A percentile compares a stretch with the other conserved stretches of the same genome.
phyloP scores from a whole-genome alignment of 1,139 yeast species.

The Taphrina deformans region DNA sequence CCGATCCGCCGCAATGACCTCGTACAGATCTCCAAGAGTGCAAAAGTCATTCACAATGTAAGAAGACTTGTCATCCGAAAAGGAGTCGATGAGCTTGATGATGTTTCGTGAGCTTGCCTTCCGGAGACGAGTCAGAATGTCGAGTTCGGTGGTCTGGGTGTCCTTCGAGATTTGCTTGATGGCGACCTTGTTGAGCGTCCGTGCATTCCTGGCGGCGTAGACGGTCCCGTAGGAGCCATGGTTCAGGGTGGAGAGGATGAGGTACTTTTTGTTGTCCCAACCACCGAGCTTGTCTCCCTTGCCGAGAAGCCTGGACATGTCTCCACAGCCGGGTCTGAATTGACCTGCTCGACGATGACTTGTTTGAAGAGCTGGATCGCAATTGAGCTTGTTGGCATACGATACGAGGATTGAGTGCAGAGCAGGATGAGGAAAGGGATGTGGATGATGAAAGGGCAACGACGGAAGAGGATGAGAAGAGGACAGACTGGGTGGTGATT shows the following conservation, averaged over 20 bases:
- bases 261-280: constrained; percentile 48
- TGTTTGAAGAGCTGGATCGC: not conserved
- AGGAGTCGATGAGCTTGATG: constrained; percentile 68
- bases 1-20: constrained; percentile 77
- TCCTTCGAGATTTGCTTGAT: constrained; percentile 28
- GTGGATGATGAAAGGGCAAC: not conserved
- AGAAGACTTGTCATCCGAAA: constrained; percentile 55
- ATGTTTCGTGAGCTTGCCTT: constrained; percentile 57
- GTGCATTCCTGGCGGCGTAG: constrained; percentile 71
- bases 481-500: not conserved
- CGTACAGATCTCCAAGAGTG: constrained; percentile 88
- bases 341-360: not conserved
- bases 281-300: constrained; percentile 29
- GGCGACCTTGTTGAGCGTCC: constrained; percentile 26
- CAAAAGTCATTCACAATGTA: constrained; percentile 85
- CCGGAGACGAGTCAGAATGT: constrained; percentile 22
- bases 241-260: constrained; percentile 72
- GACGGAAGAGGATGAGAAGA: not conserved
- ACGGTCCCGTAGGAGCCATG: constrained; percentile 95
- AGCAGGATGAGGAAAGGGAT: not conserved
- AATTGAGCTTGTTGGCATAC: not conserved
- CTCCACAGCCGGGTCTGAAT: not conserved
- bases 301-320: constrained; percentile 13
- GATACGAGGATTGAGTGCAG: not conserved
- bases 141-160: constrained; percentile 25